Percentiles rank a stretch among this genome's conserved stretches.
phyloP scores from a whole-genome alignment of 2,329 filamentous ascomycete genomes.

The Triangularia verruculosa region DNA sequence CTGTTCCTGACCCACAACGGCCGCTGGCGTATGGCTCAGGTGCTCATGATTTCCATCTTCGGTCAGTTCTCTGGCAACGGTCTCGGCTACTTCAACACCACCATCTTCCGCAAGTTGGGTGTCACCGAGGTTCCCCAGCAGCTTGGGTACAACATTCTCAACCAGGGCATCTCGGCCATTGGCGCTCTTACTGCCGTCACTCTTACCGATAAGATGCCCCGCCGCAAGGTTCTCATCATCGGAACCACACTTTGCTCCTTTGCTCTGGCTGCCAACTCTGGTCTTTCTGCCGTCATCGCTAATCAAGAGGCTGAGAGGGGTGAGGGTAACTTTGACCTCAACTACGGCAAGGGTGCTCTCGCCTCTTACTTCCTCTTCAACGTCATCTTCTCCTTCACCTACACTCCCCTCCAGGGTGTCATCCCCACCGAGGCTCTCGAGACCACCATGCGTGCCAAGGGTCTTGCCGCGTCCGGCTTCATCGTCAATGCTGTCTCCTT shows the following conservation, averaged over 20 bases:
- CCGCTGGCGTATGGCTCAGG: constrained; percentile 33
- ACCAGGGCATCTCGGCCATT: constrained; percentile 44
- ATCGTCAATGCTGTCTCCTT: constrained; percentile 46
- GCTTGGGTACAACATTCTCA: constrained; percentile 47
- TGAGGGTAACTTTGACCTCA: constrained; percentile 33
- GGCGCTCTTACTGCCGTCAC: constrained; percentile 44
- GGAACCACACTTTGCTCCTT: constrained; percentile 44
- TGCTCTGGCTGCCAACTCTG: constrained; percentile 45
- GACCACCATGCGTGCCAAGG: constrained; percentile 48
- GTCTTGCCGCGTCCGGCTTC: constrained; percentile 44
- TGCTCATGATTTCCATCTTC: constrained; percentile 50
- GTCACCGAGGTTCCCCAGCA: constrained; percentile 37
- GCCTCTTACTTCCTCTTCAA: constrained; percentile 51
- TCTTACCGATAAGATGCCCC: constrained; percentile 45
- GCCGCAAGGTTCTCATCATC: constrained; percentile 44
- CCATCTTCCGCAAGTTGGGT: constrained; percentile 43
- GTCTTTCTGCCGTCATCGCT: constrained; percentile 40
- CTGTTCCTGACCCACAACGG: constrained; percentile 31
- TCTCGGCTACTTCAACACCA: constrained; percentile 50
- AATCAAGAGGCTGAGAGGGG: constrained; percentile 17
- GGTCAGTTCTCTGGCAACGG: constrained; percentile 51
- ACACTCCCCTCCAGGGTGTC: constrained; percentile 48
- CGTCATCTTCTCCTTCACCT: constrained; percentile 48
- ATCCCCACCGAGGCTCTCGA: constrained; percentile 47
- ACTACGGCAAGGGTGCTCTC: constrained; percentile 43